A percentile compares a stretch with the other conserved stretches of the same genome.
Evolutionary conservation across 179 eudicot genomes (phyloP).

Genomic region (Drosera spatulata): DNA sequence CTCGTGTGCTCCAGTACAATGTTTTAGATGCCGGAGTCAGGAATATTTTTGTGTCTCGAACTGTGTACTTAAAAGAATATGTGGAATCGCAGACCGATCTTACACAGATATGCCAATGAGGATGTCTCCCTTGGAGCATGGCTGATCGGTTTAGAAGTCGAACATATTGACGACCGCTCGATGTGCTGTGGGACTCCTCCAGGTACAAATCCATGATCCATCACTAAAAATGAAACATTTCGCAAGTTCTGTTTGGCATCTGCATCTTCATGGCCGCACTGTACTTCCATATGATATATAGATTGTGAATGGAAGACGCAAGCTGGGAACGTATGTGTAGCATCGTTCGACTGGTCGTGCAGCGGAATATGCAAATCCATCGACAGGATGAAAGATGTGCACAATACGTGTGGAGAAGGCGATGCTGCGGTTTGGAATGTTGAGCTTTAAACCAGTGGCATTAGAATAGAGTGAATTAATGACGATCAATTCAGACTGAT

Average conservation of each 20-base stretch:
- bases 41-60: no score
- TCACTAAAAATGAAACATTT: no score
- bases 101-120: conserved; percentile 82
- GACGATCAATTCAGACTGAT: no score
- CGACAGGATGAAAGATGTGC: conserved; percentile 44
- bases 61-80: no score
- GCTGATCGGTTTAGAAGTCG: conserved; percentile 81
- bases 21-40: no score
- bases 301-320: neutral
- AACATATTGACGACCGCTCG: conserved; percentile 67
- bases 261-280: no score
- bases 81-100: conserved; percentile 36
- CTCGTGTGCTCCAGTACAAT: no score
- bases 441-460: conserved; percentile 1
- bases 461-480: no score
- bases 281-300: no score
- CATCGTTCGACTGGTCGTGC: conserved; percentile 71
- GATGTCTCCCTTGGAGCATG: conserved; percentile 86
- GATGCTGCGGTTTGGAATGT: conserved; percentile 42
- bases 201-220: conserved; percentile 20
- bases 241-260: no score
- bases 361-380: conserved; percentile 61
- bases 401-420: conserved; percentile 45
- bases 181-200: conserved; percentile 95
- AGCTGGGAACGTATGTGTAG: conserved; percentile 49